phyloP scores from a whole-genome alignment of 257 asterid species.

The Solanum virginianum region DNA sequence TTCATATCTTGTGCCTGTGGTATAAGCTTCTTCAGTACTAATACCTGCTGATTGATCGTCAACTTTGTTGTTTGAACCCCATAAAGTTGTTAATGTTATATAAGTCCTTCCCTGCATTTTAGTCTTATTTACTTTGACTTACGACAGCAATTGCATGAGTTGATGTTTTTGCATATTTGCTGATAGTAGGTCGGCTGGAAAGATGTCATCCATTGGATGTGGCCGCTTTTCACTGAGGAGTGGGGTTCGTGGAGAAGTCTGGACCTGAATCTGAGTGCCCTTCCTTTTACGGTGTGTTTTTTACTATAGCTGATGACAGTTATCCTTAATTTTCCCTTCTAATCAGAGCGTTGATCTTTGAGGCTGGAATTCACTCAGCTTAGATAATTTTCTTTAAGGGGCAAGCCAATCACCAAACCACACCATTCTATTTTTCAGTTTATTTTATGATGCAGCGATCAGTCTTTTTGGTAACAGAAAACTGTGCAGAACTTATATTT shows the following conservation, averaged over 20 bases:
- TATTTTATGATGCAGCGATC: background rate
- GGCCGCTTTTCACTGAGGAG: slow-evolving; percentile 92
- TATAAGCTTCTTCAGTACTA: background rate
- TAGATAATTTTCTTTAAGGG: background rate
- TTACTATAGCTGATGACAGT: background rate
- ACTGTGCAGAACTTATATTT: background rate
- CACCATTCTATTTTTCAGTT: background rate
- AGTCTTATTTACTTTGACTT: background rate
- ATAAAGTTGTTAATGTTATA: background rate
- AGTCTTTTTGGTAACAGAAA: background rate
- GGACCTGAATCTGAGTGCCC: slow-evolving; percentile 67
- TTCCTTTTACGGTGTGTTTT: slow-evolving; percentile 74
- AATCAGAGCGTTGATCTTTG: background rate
- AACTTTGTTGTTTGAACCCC: background rate
- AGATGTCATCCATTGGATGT: slow-evolving; percentile 94
- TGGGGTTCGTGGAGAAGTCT: slow-evolving; percentile 91
- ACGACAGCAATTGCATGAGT: background rate
- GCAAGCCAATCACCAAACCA: background rate
- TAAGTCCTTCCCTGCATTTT: background rate
- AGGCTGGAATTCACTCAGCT: background rate
- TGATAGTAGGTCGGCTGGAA: slow-evolving; percentile 71
- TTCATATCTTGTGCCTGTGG: background rate
- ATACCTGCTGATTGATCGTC: background rate
- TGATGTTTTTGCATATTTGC: background rate
- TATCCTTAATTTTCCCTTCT: slow-evolving; percentile 1